Conservation (phyloP, 2,329 filamentous ascomycete genomes). For the Stagonosporopsis tanaceti region DNA sequence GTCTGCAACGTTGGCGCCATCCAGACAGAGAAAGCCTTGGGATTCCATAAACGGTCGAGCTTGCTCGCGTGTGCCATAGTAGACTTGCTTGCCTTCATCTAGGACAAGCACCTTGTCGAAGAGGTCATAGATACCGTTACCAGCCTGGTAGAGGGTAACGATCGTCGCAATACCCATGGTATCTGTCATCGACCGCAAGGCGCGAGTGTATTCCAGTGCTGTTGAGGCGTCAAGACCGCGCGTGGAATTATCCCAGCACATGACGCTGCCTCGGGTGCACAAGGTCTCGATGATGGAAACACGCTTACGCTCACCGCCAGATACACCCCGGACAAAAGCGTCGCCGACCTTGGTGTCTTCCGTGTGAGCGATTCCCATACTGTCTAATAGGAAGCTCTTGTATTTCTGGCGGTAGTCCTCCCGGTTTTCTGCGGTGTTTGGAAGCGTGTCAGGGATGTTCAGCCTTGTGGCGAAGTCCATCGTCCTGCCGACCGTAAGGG, state of each 20-base stretch:
- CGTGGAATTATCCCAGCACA: constrained; percentile 57
- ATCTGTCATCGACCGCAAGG: constrained; percentile 60
- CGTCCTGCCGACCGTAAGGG: constrained; percentile 60
- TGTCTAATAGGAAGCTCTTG: constrained; percentile 62
- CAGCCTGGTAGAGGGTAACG: constrained; percentile 64
- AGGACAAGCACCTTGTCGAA: constrained; percentile 79
- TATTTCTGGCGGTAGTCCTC: constrained; percentile 59
- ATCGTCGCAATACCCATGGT: constrained; percentile 59
- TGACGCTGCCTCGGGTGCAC: constrained; percentile 65
- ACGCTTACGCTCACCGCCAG: constrained; percentile 73
- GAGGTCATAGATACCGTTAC: constrained; percentile 61
- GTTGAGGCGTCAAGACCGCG: constrained; percentile 49
- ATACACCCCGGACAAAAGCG: constrained; percentile 71
- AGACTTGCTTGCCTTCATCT: constrained; percentile 79
- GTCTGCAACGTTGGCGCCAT: constrained; percentile 72
- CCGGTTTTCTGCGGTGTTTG: constrained; percentile 52
- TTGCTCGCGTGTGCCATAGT: constrained; percentile 67
- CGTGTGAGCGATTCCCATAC: constrained; percentile 59
- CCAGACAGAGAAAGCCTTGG: constrained; percentile 71
- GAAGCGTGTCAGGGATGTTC: constrained; percentile 66
- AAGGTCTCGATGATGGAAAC: constrained; percentile 73
- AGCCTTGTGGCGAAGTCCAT: constrained; percentile 65
- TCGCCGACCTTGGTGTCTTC: constrained; percentile 72
- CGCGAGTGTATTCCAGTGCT: constrained; percentile 64
- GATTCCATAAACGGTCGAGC: constrained; percentile 72